phyloP scores from a whole-genome alignment of 2,329 filamentous ascomycete genomes.

The Davidsoniella eucalypti region DNA sequence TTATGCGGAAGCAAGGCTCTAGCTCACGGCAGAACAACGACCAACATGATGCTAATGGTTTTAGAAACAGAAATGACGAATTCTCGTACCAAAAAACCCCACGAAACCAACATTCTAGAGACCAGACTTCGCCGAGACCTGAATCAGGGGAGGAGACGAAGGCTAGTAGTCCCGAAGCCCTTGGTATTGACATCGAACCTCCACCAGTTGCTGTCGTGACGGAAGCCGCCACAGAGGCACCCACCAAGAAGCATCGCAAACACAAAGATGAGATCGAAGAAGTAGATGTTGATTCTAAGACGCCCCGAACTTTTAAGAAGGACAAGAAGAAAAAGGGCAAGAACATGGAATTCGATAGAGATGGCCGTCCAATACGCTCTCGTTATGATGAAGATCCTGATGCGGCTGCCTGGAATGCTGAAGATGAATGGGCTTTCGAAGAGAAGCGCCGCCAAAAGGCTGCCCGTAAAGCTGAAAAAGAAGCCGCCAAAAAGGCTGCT shows the following conservation, averaged over 20 bases:
- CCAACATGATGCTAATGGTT: not conserved
- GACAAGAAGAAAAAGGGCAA: constrained; percentile 9
- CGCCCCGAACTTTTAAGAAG: not conserved
- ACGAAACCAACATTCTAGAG: no score
- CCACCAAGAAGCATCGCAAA: constrained; percentile 1
- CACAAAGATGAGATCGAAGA: constrained; percentile 4
- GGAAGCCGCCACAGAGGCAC: not conserved
- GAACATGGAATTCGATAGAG: not conserved
- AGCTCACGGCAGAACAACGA: not conserved
- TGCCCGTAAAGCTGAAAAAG: constrained; percentile 10
- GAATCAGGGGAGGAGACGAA: not conserved
- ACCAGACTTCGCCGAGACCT: not conserved
- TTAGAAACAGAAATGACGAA: not conserved
- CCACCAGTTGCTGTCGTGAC: not conserved
- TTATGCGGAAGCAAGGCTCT: constrained; percentile 2
- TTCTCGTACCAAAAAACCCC: no score
- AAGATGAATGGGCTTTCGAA: constrained; percentile 10
- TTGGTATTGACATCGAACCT: constrained; percentile 7
- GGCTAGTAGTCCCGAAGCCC: not conserved
- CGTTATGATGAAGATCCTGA: constrained; percentile 7
- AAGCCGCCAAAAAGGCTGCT: constrained; percentile 7
- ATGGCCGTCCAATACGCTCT: not conserved
- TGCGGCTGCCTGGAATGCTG: constrained; percentile 5
- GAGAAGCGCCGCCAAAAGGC: constrained; percentile 9
- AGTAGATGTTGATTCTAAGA: not conserved